phyloP scores from a whole-genome alignment of 2,329 filamentous ascomycete species.

The Claviceps purpurea region DNA sequence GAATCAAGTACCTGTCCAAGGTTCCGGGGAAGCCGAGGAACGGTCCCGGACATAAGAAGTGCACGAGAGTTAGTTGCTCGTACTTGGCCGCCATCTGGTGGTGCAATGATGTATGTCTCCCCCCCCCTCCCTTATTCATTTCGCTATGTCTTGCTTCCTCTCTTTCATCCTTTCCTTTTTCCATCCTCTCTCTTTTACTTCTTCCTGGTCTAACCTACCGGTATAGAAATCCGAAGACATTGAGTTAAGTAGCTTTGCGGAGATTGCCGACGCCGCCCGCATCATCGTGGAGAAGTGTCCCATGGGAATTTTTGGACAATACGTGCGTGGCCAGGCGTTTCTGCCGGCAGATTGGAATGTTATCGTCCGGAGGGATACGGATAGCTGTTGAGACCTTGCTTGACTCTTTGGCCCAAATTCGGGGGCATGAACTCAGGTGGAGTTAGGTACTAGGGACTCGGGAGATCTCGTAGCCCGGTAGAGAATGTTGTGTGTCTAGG shows the following conservation, averaged over 20 bases:
- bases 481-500: no score
- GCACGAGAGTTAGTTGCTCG: slow-evolving; percentile 1
- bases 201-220: no score
- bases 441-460: no score
- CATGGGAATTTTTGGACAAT: no score
- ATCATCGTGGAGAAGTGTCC: not conserved
- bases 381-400: no score
- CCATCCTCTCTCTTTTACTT: no score
- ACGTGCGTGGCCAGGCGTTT: not conserved
- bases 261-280: not conserved
- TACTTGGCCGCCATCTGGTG: not conserved
- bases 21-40: not conserved
- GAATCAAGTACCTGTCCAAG: not conserved
- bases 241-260: not conserved
- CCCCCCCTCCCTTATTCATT: no score
- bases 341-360: not conserved
- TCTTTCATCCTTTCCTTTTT: no score
- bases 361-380: not conserved
- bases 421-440: no score
- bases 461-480: no score
- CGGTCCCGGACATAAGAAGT: not conserved
- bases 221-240: not conserved
- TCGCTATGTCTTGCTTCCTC: not conserved
- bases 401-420: no score
- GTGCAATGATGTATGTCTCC: slow-evolving; percentile 3